Conservation (phyloP, 768 basidiomycete species). For the Podaxis pistillaris region DNA sequence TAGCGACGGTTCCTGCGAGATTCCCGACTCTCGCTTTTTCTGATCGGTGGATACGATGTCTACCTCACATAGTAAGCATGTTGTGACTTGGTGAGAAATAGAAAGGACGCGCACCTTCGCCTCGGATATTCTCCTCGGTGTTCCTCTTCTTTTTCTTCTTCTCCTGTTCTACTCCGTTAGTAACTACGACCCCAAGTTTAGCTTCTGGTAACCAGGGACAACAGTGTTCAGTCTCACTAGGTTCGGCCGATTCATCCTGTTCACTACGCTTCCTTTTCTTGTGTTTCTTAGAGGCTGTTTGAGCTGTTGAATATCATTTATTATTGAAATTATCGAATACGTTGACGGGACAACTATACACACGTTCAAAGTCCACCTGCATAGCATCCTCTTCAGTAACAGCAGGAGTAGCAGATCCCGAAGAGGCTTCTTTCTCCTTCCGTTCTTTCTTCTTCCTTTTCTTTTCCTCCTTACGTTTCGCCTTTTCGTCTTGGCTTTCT, state of each 20-base stretch:
- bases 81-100: neutral
- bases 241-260: constrained; percentile 19
- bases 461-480: constrained; percentile 25
- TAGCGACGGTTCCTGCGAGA: neutral
- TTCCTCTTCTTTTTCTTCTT: constrained; percentile 17
- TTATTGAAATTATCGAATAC: neutral
- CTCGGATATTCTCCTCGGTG: neutral
- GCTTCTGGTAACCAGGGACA: neutral
- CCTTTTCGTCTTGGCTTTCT: constrained; percentile 15
- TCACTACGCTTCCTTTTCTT: constrained; percentile 23
- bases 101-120: constrained; percentile 4
- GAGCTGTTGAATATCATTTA: constrained; percentile 5
- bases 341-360: constrained; percentile 11
- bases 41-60: neutral
- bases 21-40: neutral
- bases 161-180: constrained; percentile 7
- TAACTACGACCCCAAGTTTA: neutral
- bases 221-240: constrained; percentile 25
- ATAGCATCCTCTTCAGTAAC: constrained; percentile 13
- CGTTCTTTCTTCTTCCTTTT: constrained; percentile 22
- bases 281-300: constrained; percentile 25
- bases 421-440: constrained; percentile 20
- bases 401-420: constrained; percentile 4
- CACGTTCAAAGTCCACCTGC: constrained; percentile 22
- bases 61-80: neutral